A percentile compares a stretch with the other conserved stretches of the same genome.
These are phyloP conservation scores for Oryza glumipatula DNA, from an alignment of 176 grass and related monocot species.

Conservation along the genomic window DNA sequence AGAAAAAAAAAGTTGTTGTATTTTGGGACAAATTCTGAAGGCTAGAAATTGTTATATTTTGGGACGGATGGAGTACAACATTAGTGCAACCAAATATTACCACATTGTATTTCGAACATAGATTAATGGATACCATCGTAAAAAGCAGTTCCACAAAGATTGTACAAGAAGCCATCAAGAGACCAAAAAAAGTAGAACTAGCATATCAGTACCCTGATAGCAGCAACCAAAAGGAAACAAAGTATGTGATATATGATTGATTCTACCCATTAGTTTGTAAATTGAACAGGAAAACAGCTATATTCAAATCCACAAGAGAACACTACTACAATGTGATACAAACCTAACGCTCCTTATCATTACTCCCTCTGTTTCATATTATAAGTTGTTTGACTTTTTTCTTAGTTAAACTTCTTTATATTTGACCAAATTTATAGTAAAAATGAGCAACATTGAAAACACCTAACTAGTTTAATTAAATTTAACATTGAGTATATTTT, in stretches of 20 bases:
- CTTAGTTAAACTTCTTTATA: too few relatives aligned
- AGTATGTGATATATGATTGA: not conserved
- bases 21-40: too few relatives aligned
- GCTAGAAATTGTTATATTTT: too few relatives aligned
- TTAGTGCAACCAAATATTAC: constrained; percentile 4
- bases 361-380: too few relatives aligned
- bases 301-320: not conserved
- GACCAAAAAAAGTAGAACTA: not conserved
- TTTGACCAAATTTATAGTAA: too few relatives aligned
- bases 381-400: too few relatives aligned
- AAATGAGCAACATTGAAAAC: too few relatives aligned
- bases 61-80: not conserved
- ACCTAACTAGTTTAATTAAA: too few relatives aligned
- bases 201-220: not conserved
- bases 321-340: not conserved
- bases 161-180: not conserved
- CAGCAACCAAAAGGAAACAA: not conserved
- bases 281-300: not conserved
- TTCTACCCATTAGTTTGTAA: constrained; percentile 17
- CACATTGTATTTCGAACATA: constrained; percentile 11
- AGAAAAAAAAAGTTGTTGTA: too few relatives aligned
- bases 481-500: too few relatives aligned
- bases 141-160: constrained; percentile 1
- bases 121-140: not conserved
- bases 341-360: not conserved